phyloP scores from a whole-genome alignment of 2,329 filamentous ascomycete genomes.

The Xylariaceae sp. region DNA sequence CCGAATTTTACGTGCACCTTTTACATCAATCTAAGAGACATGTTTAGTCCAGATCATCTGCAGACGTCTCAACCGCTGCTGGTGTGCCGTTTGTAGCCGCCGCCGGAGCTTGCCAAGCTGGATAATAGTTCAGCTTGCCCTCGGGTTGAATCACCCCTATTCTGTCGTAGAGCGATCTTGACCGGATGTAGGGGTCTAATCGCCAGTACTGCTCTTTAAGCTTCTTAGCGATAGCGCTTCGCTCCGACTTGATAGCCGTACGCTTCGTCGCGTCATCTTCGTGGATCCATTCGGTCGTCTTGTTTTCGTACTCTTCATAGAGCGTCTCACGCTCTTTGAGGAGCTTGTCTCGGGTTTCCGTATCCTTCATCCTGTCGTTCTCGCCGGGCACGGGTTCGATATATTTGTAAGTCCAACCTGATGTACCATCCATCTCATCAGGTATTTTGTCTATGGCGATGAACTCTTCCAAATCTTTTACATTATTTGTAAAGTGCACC shows the following conservation, averaged over 20 bases:
- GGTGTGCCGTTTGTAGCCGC: constrained; percentile 31
- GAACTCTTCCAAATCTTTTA: constrained; percentile 78
- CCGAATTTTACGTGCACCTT: neutral
- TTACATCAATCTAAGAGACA: no score
- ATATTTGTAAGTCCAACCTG: constrained; percentile 85
- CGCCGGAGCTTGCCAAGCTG: constrained; percentile 36
- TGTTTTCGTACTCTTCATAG: constrained; percentile 75
- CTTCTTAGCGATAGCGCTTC: constrained; percentile 66
- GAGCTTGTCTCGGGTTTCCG: constrained; percentile 67
- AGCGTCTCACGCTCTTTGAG: constrained; percentile 68
- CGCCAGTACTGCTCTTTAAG: constrained; percentile 84
- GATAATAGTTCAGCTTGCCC: constrained; percentile 77
- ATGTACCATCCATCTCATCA: constrained; percentile 84
- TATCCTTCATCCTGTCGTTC: constrained; percentile 76
- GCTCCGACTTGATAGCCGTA: constrained; percentile 59
- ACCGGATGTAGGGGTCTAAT: constrained; percentile 85
- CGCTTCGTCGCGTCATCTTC: constrained; percentile 54
- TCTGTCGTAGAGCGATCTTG: constrained; percentile 85
- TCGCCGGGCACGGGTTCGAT: constrained; percentile 77
- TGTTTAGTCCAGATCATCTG: constrained; percentile 55
- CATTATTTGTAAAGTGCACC: constrained; percentile 88
- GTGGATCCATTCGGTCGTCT: constrained; percentile 78
- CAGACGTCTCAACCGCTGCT: constrained; percentile 44
- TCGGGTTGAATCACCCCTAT: constrained; percentile 71
- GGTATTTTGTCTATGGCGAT: constrained; percentile 75